Percentiles rank a stretch among this genome's conserved stretches.
phyloP scores from a whole-genome alignment of 305 asterid genomes.

The Ruellia speciosa region DNA sequence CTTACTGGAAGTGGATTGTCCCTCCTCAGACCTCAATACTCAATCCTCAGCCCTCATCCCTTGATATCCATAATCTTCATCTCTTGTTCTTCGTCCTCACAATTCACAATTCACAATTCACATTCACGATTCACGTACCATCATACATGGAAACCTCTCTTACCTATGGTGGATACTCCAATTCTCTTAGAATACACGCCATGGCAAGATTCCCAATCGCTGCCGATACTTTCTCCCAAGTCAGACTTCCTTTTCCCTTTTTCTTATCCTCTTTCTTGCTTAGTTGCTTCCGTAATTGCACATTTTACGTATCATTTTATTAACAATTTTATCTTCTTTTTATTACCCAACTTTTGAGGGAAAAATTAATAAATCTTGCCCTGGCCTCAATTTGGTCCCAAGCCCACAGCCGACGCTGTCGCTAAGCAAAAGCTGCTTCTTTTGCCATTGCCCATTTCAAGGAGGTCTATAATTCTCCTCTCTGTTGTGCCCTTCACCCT shows the following conservation, averaged over 20 bases:
- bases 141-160: not conserved
- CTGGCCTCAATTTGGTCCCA: conserved; percentile 11
- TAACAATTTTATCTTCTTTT: too few relatives aligned
- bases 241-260: not conserved
- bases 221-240: not conserved
- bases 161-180: not conserved
- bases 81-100: too few relatives aligned
- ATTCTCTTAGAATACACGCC: not conserved
- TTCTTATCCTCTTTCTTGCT: not conserved
- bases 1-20: too few relatives aligned
- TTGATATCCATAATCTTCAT: too few relatives aligned
- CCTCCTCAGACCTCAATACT: too few relatives aligned
- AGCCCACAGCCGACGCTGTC: conserved; percentile 19
- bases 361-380: too few relatives aligned
- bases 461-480: conserved; percentile 63
- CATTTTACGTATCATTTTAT: too few relatives aligned
- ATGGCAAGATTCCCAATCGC: not conserved
- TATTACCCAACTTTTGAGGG: too few relatives aligned
- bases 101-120: too few relatives aligned
- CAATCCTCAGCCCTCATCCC: too few relatives aligned
- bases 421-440: conserved; percentile 14
- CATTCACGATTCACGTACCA: too few relatives aligned
- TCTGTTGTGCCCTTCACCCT: conserved; percentile 49
- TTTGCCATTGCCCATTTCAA: conserved; percentile 43
- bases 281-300: too few relatives aligned